Evolutionary conservation across 208 protist species (phyloP).

Genomic region (Herpetomonas tarakana): DNA sequence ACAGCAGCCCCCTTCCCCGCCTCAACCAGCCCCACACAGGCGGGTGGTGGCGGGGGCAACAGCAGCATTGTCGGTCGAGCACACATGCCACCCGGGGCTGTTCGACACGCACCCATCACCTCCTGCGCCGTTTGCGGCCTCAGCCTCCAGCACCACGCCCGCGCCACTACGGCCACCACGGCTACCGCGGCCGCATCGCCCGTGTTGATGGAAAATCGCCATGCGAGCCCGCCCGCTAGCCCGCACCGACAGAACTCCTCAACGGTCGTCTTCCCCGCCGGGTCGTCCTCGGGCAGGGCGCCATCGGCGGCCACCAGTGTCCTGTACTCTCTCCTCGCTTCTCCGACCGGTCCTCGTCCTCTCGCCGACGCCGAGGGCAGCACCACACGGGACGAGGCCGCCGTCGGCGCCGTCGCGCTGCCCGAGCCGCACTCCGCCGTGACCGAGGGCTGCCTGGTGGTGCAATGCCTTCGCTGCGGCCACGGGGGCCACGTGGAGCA

Average conservation of each 20-base stretch:
- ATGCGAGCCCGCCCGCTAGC: neutral
- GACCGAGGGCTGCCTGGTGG: slow-evolving; percentile 49
- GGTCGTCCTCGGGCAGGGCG: no score
- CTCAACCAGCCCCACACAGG: neutral
- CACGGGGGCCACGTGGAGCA: slow-evolving; percentile 79
- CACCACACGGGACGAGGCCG: slow-evolving; percentile 3
- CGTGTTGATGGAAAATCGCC: neutral
- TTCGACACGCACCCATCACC: slow-evolving; percentile 33
- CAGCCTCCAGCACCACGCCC: slow-evolving; percentile 28
- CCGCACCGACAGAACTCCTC: neutral
- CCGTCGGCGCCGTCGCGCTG: neutral
- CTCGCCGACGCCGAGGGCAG: slow-evolving; percentile 4
- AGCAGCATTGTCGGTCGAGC: neutral
- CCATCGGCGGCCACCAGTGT: neutral
- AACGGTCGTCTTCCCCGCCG: neutral
- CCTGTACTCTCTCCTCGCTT: neutral
- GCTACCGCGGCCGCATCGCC: neutral
- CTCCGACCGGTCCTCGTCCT: neutral
- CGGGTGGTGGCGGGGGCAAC: neutral
- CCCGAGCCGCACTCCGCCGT: slow-evolving; percentile 2
- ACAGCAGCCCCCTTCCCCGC: neutral
- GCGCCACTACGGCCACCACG: neutral
- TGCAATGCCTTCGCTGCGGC: slow-evolving; percentile 70
- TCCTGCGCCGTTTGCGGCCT: slow-evolving; percentile 70
- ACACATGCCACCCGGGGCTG: slow-evolving; percentile 1